These are phyloP conservation scores for Cenchrus fungigraminus DNA, from an alignment of 176 grass and related monocot species.

Conservation along the genomic window DNA sequence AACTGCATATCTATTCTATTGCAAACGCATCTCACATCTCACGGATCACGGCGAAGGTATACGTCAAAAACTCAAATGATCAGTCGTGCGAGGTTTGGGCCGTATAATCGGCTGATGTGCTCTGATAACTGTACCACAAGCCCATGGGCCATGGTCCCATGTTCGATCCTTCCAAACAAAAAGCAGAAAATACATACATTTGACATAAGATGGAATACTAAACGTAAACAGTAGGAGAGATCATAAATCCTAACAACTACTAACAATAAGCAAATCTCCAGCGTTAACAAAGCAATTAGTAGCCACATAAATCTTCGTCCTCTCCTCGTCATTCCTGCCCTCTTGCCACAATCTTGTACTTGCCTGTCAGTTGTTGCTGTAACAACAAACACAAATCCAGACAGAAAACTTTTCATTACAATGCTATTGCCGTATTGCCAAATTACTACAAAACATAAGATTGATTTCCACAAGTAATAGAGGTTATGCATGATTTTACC, in stretches of 20 bases:
- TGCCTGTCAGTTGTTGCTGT: constrained; percentile 92
- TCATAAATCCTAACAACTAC: not conserved
- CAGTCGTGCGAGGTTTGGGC: not conserved
- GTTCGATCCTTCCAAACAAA: not conserved
- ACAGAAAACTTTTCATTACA: not conserved
- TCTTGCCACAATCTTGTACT: constrained; percentile 90
- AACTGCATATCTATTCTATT: not conserved
- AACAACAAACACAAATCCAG: constrained; percentile 30
- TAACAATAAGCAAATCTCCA: not conserved
- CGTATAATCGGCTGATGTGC: not conserved
- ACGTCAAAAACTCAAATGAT: not conserved
- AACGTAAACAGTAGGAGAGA: no score
- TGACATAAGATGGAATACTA: not conserved
- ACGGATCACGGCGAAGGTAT: not conserved
- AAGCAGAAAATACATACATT: not conserved
- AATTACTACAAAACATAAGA: not conserved
- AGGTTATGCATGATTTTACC: constrained; percentile 36
- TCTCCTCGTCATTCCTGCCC: constrained; percentile 41
- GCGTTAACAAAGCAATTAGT: not conserved
- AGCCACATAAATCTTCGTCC: not conserved
- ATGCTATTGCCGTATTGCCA: not conserved
- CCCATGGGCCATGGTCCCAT: not conserved
- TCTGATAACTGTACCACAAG: not conserved
- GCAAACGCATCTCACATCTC: not conserved
- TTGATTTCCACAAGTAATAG: not conserved